Conservation (phyloP, 768 basidiomycete genomes). For the Suillus luteus region DNA sequence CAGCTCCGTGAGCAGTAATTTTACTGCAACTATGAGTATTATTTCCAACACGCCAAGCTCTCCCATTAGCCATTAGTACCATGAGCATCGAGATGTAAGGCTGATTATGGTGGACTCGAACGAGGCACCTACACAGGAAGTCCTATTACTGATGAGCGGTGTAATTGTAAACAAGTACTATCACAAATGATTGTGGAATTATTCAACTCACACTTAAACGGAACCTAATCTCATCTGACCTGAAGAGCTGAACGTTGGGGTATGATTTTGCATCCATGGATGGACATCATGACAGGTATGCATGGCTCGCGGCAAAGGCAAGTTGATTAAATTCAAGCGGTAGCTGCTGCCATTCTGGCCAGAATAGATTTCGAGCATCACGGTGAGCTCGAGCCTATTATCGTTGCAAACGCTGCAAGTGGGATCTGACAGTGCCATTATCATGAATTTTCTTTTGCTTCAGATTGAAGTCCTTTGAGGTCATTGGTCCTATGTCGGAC, state of each 20-base stretch:
- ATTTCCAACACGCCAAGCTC: background rate
- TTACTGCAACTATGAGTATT: background rate
- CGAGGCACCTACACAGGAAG: background rate
- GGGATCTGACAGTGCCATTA: background rate
- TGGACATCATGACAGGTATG: background rate
- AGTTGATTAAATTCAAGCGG: background rate
- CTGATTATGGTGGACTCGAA: background rate
- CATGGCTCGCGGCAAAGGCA: background rate
- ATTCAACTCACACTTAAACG: background rate
- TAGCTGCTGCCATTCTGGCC: background rate
- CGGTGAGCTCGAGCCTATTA: background rate
- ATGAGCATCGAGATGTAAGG: background rate
- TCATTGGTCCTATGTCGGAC: too few relatives aligned
- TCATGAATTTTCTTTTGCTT: too few relatives aligned
- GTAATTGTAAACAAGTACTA: background rate
- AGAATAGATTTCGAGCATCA: background rate
- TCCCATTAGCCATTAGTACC: background rate
- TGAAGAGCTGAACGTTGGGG: background rate
- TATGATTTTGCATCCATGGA: background rate
- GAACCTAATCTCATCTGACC: background rate
- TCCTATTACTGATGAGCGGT: background rate
- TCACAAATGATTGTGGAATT: background rate
- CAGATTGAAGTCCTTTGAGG: too few relatives aligned
- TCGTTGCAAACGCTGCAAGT: background rate
- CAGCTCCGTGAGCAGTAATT: background rate